phyloP scores from a whole-genome alignment of 768 basidiomycete genomes.

The Trametes elegans region DNA sequence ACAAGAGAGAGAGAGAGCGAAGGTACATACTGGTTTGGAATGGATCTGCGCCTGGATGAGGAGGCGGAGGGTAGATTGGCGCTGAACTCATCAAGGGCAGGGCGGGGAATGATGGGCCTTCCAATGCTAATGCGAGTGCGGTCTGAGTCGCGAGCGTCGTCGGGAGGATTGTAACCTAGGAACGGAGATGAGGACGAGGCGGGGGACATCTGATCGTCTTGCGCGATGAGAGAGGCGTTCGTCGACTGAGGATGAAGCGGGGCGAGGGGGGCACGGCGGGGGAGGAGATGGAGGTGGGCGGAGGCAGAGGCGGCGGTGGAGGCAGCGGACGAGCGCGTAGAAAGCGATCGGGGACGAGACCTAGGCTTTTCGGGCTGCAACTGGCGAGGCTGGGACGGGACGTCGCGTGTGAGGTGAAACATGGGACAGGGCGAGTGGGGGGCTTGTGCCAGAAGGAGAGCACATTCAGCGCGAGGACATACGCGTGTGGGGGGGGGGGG shows the following conservation, averaged over 20 bases:
- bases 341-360: conserved; percentile 13
- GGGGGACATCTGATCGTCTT: conserved; percentile 29
- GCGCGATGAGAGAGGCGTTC: conserved; percentile 9
- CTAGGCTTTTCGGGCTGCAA: conserved; percentile 16
- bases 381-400: conserved; percentile 11
- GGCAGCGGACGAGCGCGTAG: conserved; percentile 8
- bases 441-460: too few relatives aligned
- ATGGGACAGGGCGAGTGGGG: conserved; percentile 6
- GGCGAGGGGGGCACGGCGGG: conserved; percentile 27
- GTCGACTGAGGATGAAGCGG: conserved; percentile 29
- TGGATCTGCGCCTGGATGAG: conserved; percentile 23
- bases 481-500: conserved; percentile 1
- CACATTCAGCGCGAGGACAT: conserved; percentile 1
- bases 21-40: conserved; percentile 26
- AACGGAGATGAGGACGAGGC: conserved; percentile 24
- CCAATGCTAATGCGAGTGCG: conserved; percentile 23
- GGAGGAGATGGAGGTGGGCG: conserved; percentile 7
- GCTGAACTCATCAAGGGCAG: conserved; percentile 18
- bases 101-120: conserved; percentile 25
- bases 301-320: conserved; percentile 9
- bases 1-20: neutral
- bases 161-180: conserved; percentile 22
- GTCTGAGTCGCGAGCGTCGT: conserved; percentile 23
- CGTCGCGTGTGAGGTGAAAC: conserved; percentile 19
- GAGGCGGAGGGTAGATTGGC: conserved; percentile 11